Conservation (phyloP, 257 asterid species). For the Solanum infundibuliforme region DNA sequence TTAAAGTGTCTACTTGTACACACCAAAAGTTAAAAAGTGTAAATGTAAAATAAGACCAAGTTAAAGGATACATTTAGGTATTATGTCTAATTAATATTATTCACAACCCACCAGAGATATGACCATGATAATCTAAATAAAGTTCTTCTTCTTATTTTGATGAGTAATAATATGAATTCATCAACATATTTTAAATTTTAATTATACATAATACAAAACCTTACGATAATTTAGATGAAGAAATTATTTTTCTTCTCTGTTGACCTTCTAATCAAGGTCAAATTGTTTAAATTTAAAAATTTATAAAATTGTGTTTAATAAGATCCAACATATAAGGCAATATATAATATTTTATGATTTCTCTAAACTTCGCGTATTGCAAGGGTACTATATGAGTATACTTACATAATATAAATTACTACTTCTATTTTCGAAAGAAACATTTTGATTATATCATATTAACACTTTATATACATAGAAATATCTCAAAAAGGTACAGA, state of each 20-base stretch:
- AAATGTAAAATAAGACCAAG: fast-evolving
- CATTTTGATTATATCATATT: no score
- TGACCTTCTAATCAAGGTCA: not conserved
- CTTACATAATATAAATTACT: not conserved
- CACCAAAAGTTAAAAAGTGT: fast-evolving
- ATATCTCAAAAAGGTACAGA: no score
- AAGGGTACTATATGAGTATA: not conserved
- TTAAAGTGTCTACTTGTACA: no score
- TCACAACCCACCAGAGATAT: no score
- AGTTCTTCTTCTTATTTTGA: no score
- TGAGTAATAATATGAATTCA: no score
- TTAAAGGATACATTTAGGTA: fast-evolving
- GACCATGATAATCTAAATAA: no score
- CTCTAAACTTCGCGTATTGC: not conserved
- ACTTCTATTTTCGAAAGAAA: not conserved
- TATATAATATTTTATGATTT: no score
- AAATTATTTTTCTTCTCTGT: no score
- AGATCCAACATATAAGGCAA: not conserved
- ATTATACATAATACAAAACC: not conserved
- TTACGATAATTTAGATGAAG: not conserved
- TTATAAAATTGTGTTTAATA: no score
- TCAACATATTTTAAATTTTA: not conserved
- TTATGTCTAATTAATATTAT: no score
- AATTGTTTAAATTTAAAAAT: no score
- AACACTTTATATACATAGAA: not conserved